A percentile compares a stretch with the other conserved stretches of the same genome.
Conservation (phyloP, 495 filamentous ascomycete genomes). For the Tuber magnatum region DNA sequence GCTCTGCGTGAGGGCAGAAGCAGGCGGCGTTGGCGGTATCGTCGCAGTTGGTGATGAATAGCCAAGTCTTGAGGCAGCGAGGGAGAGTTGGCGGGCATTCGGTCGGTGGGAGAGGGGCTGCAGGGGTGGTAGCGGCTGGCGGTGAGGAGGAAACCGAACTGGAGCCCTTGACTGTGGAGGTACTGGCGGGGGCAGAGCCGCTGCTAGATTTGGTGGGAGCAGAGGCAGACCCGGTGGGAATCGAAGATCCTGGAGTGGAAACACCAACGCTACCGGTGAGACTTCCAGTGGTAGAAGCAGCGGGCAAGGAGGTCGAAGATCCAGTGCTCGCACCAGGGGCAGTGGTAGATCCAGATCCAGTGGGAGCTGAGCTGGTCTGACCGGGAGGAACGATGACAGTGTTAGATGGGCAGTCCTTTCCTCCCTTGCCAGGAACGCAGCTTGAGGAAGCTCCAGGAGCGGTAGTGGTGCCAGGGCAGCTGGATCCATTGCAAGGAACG, state of each 20-base stretch:
- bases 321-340: neutral
- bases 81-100: constrained; percentile 69
- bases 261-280: constrained; percentile 15
- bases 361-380: constrained; percentile 16
- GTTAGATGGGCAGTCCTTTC: neutral
- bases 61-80: constrained; percentile 89
- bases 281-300: constrained; percentile 20
- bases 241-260: constrained; percentile 1
- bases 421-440: neutral
- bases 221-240: constrained; percentile 16
- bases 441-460: constrained; percentile 22
- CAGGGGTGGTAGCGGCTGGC: constrained; percentile 23
- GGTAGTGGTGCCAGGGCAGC: constrained; percentile 28
- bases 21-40: constrained; percentile 77
- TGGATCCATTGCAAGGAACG: neutral
- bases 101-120: constrained; percentile 35
- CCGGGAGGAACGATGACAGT: constrained; percentile 16
- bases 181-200: constrained; percentile 34
- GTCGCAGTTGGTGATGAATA: constrained; percentile 63
- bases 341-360: constrained; percentile 7
- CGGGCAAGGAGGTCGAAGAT: constrained; percentile 17
- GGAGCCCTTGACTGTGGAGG: constrained; percentile 24
- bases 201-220: constrained; percentile 13
- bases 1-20: constrained; percentile 73
- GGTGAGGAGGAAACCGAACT: constrained; percentile 8